These are phyloP conservation scores for Cladosporium sp. DNA, from an alignment of 2,329 filamentous ascomycete species.

Conservation along the genomic window DNA sequence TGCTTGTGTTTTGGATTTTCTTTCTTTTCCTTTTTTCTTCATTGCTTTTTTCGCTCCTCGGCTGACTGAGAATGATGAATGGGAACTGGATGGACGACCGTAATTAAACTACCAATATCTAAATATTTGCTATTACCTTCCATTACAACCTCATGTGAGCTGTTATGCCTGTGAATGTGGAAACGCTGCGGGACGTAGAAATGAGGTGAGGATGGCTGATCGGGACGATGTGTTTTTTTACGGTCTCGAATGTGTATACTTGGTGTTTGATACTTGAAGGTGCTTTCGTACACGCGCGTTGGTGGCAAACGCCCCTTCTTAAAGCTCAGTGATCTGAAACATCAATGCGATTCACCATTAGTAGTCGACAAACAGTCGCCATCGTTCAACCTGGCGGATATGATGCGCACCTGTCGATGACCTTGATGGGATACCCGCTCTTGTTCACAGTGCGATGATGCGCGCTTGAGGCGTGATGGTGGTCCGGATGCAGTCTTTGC, in stretches of 20 bases:
- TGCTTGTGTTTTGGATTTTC: background rate
- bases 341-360: background rate
- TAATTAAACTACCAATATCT: background rate
- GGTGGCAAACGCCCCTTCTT: background rate
- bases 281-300: background rate
- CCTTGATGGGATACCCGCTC: background rate
- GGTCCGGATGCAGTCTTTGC: background rate
- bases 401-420: background rate
- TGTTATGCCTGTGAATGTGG: background rate
- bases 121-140: background rate
- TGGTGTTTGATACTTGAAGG: too few relatives aligned
- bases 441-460: background rate
- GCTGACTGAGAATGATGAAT: background rate
- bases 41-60: background rate
- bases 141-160: background rate
- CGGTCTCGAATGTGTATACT: background rate
- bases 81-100: background rate
- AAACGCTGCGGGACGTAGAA: background rate
- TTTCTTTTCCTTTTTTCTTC: background rate
- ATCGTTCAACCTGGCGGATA: background rate
- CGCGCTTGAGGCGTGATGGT: background rate
- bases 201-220: background rate
- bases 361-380: background rate
- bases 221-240: background rate
- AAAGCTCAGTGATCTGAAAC: background rate